Conservation (phyloP, 495 filamentous ascomycete species). For the Xanthoparmelia taractica region DNA sequence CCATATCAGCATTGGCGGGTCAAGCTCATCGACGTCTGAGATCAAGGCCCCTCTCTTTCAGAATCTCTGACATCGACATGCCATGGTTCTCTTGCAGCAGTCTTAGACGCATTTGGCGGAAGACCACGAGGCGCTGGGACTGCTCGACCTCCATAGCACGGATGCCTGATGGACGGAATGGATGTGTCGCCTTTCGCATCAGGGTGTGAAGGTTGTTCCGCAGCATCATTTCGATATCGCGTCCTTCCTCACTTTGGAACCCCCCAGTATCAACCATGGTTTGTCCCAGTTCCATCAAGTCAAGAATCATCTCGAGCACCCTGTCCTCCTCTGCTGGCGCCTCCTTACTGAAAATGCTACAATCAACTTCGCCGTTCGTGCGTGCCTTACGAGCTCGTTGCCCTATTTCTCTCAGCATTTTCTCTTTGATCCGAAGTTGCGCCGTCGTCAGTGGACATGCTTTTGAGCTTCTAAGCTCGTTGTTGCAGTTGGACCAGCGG, state of each 20-base stretch:
- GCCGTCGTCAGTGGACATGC: neutral
- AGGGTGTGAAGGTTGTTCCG: neutral
- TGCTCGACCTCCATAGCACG: neutral
- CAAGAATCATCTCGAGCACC: neutral
- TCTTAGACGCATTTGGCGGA: neutral
- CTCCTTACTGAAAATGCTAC: neutral
- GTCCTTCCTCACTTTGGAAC: neutral
- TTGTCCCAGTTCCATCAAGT: neutral
- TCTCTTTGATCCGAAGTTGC: neutral
- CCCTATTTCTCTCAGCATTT: neutral
- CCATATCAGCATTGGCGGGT: neutral
- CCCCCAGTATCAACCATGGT: neutral
- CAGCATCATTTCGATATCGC: neutral
- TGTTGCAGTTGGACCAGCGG: neutral
- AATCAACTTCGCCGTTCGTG: neutral
- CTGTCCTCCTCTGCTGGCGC: neutral
- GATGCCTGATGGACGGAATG: slow-evolving; percentile 2
- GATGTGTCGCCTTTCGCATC: neutral
- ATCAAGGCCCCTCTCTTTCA: neutral
- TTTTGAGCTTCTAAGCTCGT: no score
- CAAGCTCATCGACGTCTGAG: neutral
- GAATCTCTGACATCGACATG: neutral
- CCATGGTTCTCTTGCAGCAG: neutral
- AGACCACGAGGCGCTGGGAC: neutral
- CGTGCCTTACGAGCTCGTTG: neutral